Evolutionary conservation across 805 yeast genomes (phyloP), one percentile per base, ranked within the genome.

Genomic region (Saturnispora zaruensis): DNA sequence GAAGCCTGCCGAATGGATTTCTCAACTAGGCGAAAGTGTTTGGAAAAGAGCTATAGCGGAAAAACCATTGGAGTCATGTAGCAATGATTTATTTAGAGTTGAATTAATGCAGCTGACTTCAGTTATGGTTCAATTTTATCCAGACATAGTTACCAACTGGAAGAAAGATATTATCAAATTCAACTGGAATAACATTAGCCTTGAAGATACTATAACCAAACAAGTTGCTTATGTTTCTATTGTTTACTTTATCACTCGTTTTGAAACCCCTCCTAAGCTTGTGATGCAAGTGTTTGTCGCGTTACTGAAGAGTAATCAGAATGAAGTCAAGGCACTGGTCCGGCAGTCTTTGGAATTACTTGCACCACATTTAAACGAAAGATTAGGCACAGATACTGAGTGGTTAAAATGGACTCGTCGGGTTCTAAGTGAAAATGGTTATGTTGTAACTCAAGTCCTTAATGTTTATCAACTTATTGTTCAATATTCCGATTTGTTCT

Each of bases 391-490:
- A 2, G 76, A 80, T 6, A 70, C 75, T 52, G 73, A 72, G 48
- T 93, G 98, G 98, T 77, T 93, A 46, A 90, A 87, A 57, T 89
- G 96, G 90, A 96, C 96, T 0, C 81, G 97, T 56, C 75, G 97
- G 47, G 93, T 91, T 2, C 72, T 93, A 13, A 82, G 90, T 2
- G 98, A 95, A 61, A 95, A 89, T 60, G 91, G 93, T 0, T 85
- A 82, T 61, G 88, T 81, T 59, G 89, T 88, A 3, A 79, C 83
- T 2, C 96, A 88, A 60, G 96, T 90, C 36, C 70, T 87, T 53
- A 85, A 87, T 52, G 85, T 93, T 11, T 93, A 88, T 57, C 95
- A 88, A 61, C 88, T 91, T 58, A 79, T 93, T 65, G 87, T 87
- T 32, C 84, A 82, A 46, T 95, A 93, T 57, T 79, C 95, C 0